A percentile compares a stretch with the other conserved stretches of the same genome.
These are phyloP conservation scores for Deinandra increscens DNA, from an alignment of 129 eudicot genomes.

Conservation along the genomic window DNA sequence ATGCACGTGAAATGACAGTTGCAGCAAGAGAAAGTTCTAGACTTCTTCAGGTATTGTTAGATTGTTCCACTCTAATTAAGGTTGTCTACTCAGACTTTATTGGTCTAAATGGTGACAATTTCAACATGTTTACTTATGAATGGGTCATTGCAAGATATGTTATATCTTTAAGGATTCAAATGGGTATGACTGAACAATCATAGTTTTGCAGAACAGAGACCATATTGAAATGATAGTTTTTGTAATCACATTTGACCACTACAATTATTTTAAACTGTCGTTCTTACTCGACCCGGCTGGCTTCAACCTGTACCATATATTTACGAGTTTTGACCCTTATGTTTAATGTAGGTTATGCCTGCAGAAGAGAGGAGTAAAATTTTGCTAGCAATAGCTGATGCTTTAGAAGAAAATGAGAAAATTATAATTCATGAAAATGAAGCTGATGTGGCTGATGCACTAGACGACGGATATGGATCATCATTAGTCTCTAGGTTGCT, in stretches of 20 bases:
- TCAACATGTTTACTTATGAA: not conserved
- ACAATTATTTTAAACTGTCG: not conserved
- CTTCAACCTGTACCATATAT: not conserved
- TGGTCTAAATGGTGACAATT: not conserved
- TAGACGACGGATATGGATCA: conserved; percentile 69
- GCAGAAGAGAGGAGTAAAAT: conserved; percentile 82
- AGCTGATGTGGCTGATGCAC: conserved; percentile 75
- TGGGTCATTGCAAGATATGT: not conserved
- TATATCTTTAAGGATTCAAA: not conserved
- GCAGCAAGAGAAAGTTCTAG: conserved; percentile 94
- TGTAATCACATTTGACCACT: not conserved
- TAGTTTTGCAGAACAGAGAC: not conserved
- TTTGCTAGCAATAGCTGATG: conserved; percentile 78
- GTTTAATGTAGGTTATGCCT: conserved; percentile 58
- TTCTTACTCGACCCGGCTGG: not conserved
- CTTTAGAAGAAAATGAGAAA: conserved; percentile 71
- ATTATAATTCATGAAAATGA: conserved; percentile 65
- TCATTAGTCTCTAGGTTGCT: conserved; percentile 76
- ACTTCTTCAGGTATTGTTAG: conserved; percentile 66
- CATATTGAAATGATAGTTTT: not conserved
- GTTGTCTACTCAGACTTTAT: not conserved
- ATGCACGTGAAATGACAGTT: conserved; percentile 84
- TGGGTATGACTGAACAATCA: not conserved
- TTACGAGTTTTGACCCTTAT: not conserved
- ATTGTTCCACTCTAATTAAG: conserved; percentile 15